These are phyloP conservation scores for Diplodia seriata DNA, from an alignment of 2,329 filamentous ascomycete genomes.

Conservation along the genomic window DNA sequence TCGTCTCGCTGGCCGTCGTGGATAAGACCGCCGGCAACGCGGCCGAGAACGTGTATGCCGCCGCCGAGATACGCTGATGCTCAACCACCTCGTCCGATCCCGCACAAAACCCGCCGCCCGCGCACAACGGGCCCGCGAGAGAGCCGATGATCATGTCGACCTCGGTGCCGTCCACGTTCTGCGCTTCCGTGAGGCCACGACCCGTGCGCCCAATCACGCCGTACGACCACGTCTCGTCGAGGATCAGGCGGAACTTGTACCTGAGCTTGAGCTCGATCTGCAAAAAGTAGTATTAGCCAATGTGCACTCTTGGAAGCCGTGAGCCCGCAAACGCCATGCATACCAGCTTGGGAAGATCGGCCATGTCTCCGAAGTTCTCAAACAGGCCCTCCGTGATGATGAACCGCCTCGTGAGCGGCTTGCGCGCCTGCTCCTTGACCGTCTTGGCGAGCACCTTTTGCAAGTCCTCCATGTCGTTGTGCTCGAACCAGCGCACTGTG, in stretches of 20 bases:
- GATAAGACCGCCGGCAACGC: slow-evolving; percentile 92
- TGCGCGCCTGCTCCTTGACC: slow-evolving; percentile 84
- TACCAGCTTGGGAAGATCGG: slow-evolving; percentile 84
- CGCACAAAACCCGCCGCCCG: slow-evolving; percentile 94
- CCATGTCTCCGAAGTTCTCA: slow-evolving; percentile 85
- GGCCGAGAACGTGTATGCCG: slow-evolving; percentile 94
- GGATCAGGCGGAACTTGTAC: slow-evolving; percentile 97
- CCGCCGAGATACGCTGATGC: slow-evolving; percentile 92
- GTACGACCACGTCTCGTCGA: slow-evolving; percentile 98
- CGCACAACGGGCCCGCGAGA: slow-evolving; percentile 86
- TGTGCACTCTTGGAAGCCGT: neutral
- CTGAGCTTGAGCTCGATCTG: slow-evolving; percentile 90
- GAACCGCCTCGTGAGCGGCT: slow-evolving; percentile 88
- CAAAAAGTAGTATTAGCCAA: neutral
- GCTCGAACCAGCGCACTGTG: slow-evolving; percentile 91
- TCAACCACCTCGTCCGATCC: slow-evolving; percentile 90
- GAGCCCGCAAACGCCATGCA: slow-evolving; percentile 41
- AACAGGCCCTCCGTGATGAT: slow-evolving; percentile 96
- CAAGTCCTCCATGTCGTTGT: slow-evolving; percentile 94
- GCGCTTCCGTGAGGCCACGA: slow-evolving; percentile 90
- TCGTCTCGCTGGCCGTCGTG: slow-evolving; percentile 92
- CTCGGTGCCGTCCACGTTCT: slow-evolving; percentile 91
- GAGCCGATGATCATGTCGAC: slow-evolving; percentile 98
- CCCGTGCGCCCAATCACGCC: slow-evolving; percentile 91
- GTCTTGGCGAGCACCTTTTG: slow-evolving; percentile 85